Evolutionary conservation across 352 stramenopile genomes (phyloP), one percentile per base, ranked within the genome.

Genomic region (Thraustochytrium striatum): DNA sequence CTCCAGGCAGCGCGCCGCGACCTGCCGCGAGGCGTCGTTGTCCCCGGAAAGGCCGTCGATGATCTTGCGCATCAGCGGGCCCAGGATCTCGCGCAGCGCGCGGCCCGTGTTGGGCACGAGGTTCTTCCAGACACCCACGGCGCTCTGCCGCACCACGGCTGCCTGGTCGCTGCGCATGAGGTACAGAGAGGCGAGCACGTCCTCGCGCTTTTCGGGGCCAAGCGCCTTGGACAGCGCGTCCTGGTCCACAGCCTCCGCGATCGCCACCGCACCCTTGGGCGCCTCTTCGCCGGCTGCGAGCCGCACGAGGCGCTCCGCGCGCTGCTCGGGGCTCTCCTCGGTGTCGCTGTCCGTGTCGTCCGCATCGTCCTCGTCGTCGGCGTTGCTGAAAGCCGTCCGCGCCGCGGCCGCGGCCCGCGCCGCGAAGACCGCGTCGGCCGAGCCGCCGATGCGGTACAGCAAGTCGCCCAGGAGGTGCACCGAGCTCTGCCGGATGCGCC

Each of bases 61-160:
- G 78, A 99, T 97, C 43, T 95, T 88, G 50, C 89, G 87, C 82
- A 99, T 97, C 52, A 99, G 88, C 69, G 94, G 90, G 50, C 93
- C 92, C 68, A 99, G 87, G 85, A 99, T 98, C 84, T 99, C 94
- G 81, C 93, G 91, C 72, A 99, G 85, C 3, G 94, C 98, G 85
- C 90, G 83, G 3, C 95, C 95, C 32, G 96, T 99, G 87, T 98
- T 98, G 52, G 87, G 85, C 2, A 99, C 96, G 33, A 99, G 92
- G 78, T 94, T 98, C 90, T 99, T 99, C 96, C 96, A 99, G 52
- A 96, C 92, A 85, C 98, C 93, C 43, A 99, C 85, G 44, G 97
- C 94, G 72, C 88, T 93, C 83, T 99, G 95, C 19, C 96, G 93
- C 79, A 99, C 97, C 13, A 98, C 89, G 11, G 93, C 89, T 55